Evolutionary conservation across 106 monocot genomes (phyloP), one percentile per base, ranked within the genome.

Genomic region (Dendrobium officinale): DNA sequence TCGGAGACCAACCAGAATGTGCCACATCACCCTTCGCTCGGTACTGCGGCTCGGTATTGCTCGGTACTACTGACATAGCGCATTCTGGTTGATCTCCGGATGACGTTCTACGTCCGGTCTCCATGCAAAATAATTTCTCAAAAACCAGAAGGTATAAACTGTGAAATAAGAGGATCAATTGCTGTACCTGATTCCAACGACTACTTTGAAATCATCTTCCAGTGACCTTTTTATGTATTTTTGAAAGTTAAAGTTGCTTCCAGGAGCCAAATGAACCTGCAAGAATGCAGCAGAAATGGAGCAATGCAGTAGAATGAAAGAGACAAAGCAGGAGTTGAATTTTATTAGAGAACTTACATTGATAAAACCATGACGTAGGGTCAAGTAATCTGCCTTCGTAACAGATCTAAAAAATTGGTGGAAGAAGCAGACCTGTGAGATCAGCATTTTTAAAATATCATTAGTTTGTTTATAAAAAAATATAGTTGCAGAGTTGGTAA

Each of bases 331-430:
- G 22, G n/a, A 11, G 22, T 49, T 5, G 24, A 26, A 66, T 49
- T 48, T 18, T 54, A 45, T 27, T 73, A 47, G 64, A 67, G n/a
- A 61, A 8, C 90, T 83, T 47, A 90, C 90, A 55, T 26, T 84
- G 64, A 91, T 88, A 73, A 91, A 91, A 37, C 91, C 91, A 79
- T 91, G 83, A 19, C 91, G 83, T 77, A 91, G 75, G 58, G 86
- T 78, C 49, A 88, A 29, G 78, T 91, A 91, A 80, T 91, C 91
- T 59, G 86, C 84, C 51, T 88, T 91, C 16, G 82, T 79, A 78
- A 91, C 91, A 33, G 91, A 91, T 29, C 84, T 88, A 77, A 91
- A 88, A 73, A 91, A 91, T 79, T 91, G 91, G 10, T 66, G 80
- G 55, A 85, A 85, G 75, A 85, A 85, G 55, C 84, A 77, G 5